Percentiles rank a stretch among this genome's conserved stretches.
Evolutionary conservation across 768 basidiomycete species (phyloP).

Genomic region (Leccinum sublutescens): DNA sequence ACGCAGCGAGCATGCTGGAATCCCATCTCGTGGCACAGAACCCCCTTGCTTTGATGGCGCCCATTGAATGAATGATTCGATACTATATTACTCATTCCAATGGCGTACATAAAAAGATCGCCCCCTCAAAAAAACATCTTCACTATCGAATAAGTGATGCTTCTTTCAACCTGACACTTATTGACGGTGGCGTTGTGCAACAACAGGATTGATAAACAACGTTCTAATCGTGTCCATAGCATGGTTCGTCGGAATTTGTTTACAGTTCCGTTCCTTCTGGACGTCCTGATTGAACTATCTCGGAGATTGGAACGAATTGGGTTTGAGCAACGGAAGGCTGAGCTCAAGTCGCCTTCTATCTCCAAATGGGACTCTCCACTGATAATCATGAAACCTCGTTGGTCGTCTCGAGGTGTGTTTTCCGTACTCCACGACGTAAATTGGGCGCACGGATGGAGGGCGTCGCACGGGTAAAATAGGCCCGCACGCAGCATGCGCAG

Average conservation of each 20-base stretch:
- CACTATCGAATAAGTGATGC: neutral
- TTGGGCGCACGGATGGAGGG: conserved; percentile 3
- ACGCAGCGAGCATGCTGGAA: conserved; percentile 1
- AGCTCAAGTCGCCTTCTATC: conserved; percentile 20
- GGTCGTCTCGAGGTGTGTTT: conserved; percentile 2
- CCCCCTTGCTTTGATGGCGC: conserved; percentile 11
- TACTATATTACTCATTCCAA: conserved; percentile 7
- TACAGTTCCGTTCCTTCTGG: conserved; percentile 10
- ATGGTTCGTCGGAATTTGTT: conserved; percentile 21
- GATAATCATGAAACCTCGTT: conserved; percentile 10
- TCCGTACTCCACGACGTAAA: conserved; percentile 25
- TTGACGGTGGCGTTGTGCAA: conserved; percentile 27
- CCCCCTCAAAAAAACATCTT: conserved; percentile 8
- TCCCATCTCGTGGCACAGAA: conserved; percentile 17
- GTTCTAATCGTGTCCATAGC: conserved; percentile 11
- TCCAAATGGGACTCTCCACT: conserved; percentile 17
- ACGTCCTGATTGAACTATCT: conserved; percentile 18
- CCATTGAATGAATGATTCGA: neutral
- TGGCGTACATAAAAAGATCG: conserved; percentile 17
- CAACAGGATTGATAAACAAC: conserved; percentile 16
- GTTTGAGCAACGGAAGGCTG: conserved; percentile 21
- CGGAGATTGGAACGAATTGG: conserved; percentile 26
- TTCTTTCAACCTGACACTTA: conserved; percentile 11
- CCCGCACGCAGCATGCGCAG: conserved; percentile 2
- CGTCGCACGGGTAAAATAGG: neutral